Percentiles rank a stretch among this genome's conserved stretches.
phyloP scores from a whole-genome alignment of 106 monocot genomes.

The Dendrobium chrysotoxum region DNA sequence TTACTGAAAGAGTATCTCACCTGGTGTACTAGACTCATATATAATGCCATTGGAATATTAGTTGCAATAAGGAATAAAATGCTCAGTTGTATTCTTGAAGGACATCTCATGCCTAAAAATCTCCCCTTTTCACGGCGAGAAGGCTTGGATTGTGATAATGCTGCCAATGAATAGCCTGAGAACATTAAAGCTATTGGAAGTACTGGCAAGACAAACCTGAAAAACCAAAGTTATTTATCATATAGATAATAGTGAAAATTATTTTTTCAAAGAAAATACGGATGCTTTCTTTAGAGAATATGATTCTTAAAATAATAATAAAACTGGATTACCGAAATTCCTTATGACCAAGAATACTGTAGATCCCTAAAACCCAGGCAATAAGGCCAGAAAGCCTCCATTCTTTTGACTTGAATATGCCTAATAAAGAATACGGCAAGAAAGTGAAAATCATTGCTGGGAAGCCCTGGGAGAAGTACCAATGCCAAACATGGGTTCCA shows the following conservation, averaged over 20 bases:
- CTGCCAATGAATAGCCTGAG: constrained; percentile 76
- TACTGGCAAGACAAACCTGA: constrained; percentile 93
- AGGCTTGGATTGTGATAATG: constrained; percentile 21
- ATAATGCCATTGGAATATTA: constrained; percentile 89
- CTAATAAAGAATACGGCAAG: constrained; percentile 63
- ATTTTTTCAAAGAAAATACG: constrained; percentile 1
- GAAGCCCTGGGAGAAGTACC: constrained; percentile 97
- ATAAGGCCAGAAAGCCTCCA: constrained; percentile 80
- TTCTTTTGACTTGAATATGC: constrained; percentile 73
- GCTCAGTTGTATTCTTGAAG: constrained; percentile 31
- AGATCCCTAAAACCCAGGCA: constrained; percentile 77
- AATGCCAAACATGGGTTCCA: constrained; percentile 91
- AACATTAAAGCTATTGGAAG: constrained; percentile 88
- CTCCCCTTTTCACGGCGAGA: constrained; percentile 9
- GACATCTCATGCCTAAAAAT: constrained; percentile 2
- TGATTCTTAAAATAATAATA: background rate
- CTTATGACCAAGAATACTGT: constrained; percentile 93
- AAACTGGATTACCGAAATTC: constrained; percentile 77
- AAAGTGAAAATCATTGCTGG: constrained; percentile 79
- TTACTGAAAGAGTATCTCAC: constrained; percentile 26
- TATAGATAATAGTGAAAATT: background rate
- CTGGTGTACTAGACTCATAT: constrained; percentile 89
- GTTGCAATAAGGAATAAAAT: constrained; percentile 62
- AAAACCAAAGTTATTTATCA: constrained; percentile 10
- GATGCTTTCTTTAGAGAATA: background rate